phyloP scores from a whole-genome alignment of 2,329 filamentous ascomycete species.

The Penicillium glabrum region DNA sequence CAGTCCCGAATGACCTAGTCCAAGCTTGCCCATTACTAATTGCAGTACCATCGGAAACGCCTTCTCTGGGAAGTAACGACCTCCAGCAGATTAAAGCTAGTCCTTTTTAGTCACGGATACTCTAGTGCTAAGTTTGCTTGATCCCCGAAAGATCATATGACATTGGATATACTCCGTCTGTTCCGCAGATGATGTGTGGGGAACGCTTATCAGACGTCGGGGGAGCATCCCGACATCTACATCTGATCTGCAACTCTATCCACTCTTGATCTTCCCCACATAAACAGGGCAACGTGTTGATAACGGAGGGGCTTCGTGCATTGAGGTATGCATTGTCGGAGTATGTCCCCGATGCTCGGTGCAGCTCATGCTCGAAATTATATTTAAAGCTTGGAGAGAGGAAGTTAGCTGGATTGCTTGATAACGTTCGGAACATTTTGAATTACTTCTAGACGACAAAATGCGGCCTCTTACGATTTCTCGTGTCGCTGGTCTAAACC shows the following conservation, averaged over 20 bases:
- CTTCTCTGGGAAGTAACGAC: no score
- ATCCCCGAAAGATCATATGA: no score
- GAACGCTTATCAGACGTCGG: slow-evolving; percentile 12
- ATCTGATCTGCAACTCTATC: not conserved
- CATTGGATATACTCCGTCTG: no score
- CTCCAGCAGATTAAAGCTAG: no score
- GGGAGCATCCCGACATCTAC: slow-evolving; percentile 11
- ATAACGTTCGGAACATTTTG: not conserved
- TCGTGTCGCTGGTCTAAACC: slow-evolving; percentile 4
- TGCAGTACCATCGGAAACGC: no score
- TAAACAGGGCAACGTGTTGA: not conserved
- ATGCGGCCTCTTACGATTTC: slow-evolving; percentile 13
- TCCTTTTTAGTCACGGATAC: no score
- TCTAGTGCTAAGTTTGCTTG: no score
- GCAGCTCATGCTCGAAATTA: not conserved
- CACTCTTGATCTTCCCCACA: not conserved
- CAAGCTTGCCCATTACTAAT: no score
- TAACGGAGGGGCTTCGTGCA: not conserved
- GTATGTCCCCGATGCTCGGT: slow-evolving; percentile 2
- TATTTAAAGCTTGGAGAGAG: not conserved
- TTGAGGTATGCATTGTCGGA: slow-evolving; percentile 4
- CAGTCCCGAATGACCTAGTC: no score
- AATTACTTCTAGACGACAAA: not conserved
- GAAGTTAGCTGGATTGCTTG: not conserved
- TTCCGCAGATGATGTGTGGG: not conserved